Evolutionary conservation across 345 rosid genomes (phyloP), one percentile per base, ranked within the genome.

Genomic region (Eucalyptus viminalis): DNA sequence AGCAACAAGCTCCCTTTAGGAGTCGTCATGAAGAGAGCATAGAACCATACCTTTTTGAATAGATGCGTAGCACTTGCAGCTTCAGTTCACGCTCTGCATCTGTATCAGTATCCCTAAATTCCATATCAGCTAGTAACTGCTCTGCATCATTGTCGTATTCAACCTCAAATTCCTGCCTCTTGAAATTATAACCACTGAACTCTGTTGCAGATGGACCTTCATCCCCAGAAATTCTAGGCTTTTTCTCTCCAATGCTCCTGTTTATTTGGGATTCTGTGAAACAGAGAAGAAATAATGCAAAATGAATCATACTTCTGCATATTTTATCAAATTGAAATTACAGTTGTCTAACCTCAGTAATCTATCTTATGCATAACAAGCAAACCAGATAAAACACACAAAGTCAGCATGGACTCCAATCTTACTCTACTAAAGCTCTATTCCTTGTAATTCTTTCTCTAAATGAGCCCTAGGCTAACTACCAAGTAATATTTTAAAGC

Each of bases 81-180:
- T 98, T 98, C 89, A 95, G 88, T 88, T 95, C 97, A 67, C 89
- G 95, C 92, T 98, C 99, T 89, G 95, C 94, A 91, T 94, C 94
- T 53, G 96, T 91, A 90, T 98, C 98, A 58, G 93, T 90, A 49
- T 96, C 98, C 92, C 92, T 93, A 91, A 98, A 98, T 87, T 98
- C 99, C 99, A 97, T 98, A 90, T 97, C 99, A 56, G 98, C 98
- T 76, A 97, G 93, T 90, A 96, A 91, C 87, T 95, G 98, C 94
- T 98, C 99, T 19, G 99, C 99, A 91, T 98, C 98, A 83, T 98
- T 97, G 90, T 98, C 99, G 88, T 97, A 95, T 93, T 96, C 99
- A 88, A 95, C 90, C 93, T 98, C 99, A 94, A 98, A 97, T 91
- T 98, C 99, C 92, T 94, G 94, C 93, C 99, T 95, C 95, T 97